Evolutionary conservation across 352 stramenopile species (phyloP).

Genomic region (Discostella stelligera): DNA sequence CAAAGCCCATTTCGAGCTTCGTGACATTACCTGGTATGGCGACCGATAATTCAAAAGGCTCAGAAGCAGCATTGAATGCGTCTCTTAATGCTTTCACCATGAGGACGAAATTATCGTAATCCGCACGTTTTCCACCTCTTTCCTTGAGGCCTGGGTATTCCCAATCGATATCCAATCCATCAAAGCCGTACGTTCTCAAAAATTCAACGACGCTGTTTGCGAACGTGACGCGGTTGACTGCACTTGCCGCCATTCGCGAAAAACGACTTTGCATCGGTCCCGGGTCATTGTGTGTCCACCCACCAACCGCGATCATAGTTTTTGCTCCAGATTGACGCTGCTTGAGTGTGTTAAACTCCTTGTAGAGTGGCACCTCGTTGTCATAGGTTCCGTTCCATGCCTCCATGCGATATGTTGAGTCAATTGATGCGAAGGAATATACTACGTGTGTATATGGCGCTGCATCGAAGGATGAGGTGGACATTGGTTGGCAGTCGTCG

Average conservation of each 20-base stretch:
- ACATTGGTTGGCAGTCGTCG: constrained; percentile 58
- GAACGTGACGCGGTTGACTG: constrained; percentile 53
- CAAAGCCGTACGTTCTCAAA: constrained; percentile 59
- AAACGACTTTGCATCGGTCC: constrained; percentile 60
- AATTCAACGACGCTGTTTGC: constrained; percentile 54
- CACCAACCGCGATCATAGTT: constrained; percentile 62
- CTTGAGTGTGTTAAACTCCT: constrained; percentile 62
- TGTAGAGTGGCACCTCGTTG: constrained; percentile 60
- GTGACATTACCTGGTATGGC: constrained; percentile 53
- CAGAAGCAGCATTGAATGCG: constrained; percentile 50
- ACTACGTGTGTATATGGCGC: constrained; percentile 53
- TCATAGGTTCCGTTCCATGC: constrained; percentile 58
- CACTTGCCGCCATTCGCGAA: constrained; percentile 39
- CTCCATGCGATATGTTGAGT: constrained; percentile 53
- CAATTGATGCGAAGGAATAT: constrained; percentile 67
- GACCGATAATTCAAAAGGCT: constrained; percentile 49
- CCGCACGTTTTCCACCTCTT: constrained; percentile 45
- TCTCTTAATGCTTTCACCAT: constrained; percentile 52
- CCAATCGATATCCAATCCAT: constrained; percentile 68
- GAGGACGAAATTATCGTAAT: constrained; percentile 65
- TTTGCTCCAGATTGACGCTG: constrained; percentile 51
- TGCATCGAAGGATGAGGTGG: constrained; percentile 46
- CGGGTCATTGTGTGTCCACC: constrained; percentile 62
- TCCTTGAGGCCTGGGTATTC: constrained; percentile 50
- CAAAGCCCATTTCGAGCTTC: constrained; percentile 58